Base-by-base conservation (phyloP, 1,284 basidiomycete species). In the Termitomyces sp. region DNA sequence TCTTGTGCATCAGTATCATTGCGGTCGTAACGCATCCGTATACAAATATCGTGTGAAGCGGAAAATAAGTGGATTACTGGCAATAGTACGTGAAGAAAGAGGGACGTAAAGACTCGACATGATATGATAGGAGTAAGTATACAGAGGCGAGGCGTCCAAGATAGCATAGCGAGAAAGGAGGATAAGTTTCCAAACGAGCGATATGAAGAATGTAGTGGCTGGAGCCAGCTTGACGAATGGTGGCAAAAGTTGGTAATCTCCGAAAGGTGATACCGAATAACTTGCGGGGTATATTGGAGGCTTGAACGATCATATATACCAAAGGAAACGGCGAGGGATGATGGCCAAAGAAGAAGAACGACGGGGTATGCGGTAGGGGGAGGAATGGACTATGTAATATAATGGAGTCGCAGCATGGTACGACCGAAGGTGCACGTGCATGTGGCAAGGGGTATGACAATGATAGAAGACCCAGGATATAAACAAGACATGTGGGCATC, bases 231-330 rank as follows among this genome's bases (percentile, higher is more conserved):
- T 52, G 40, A 40, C 13, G 24, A 21, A 49, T 21, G 33, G 17
- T 13, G 53, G 43, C 49, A 36, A 40, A 46, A 44, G 40, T 46
- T 42, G 55, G 49, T 13, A 55, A 57, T 55, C 50, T 52, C 52
- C 42, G 7, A 40, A 24, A 41, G 54, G 54, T 55, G 39, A 58
- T 58, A 62, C 48, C 55, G 58, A 49, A 43, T 59, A 68, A 65
- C 66, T 70, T 74, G 70, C 65, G 62, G 73, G 73, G 73, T 74
- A 74, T 74, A 70, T 62, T 64, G 61, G 58, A 58, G 47, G 57
- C 53, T 46, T 52, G 55, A 54, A 59, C 62, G 58, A 60, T 60
- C 66, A 64, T 67, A 66, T 70, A 65, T 70, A 70, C 66, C 68
- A 64, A 67, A 62, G 61, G 63, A 62, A 63, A 58, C 59, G 56